phyloP scores from a whole-genome alignment of 805 yeast species.

The Starmerella riodocensis region DNA sequence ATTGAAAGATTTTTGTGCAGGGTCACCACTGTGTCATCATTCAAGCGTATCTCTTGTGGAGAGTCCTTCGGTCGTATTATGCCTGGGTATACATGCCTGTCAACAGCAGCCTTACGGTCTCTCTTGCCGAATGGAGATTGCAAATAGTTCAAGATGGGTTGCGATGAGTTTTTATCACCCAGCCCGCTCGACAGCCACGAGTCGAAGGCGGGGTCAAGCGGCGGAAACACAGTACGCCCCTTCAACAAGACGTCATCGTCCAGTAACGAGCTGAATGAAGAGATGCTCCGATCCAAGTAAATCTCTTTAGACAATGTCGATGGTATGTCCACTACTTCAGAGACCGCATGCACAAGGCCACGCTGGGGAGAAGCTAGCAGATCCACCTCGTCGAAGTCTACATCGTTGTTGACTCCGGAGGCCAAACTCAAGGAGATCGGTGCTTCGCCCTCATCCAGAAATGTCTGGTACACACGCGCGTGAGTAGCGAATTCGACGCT shows the following conservation, averaged over 20 bases:
- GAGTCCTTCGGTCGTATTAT: constrained; percentile 6
- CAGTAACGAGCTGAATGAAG: constrained; percentile 13
- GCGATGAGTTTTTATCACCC: constrained; percentile 3
- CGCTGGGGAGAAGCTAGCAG: constrained; percentile 20
- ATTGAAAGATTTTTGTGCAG: constrained; percentile 7
- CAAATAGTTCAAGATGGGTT: constrained; percentile 16
- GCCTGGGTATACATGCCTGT: constrained; percentile 11
- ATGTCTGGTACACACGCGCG: constrained; percentile 9
- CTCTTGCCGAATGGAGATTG: constrained; percentile 13
- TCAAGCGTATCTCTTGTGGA: constrained; percentile 9
- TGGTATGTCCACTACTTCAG: constrained; percentile 17
- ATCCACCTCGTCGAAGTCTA: constrained; percentile 18
- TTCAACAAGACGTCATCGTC: constrained; percentile 2
- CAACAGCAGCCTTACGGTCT: constrained; percentile 14
- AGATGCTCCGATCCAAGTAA: constrained; percentile 7
- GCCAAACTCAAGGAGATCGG: constrained; percentile 12
- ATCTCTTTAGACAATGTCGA: constrained; percentile 12
- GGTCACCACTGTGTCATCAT: constrained; percentile 15
- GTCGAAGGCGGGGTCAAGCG: constrained; percentile 10
- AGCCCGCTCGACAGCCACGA: constrained; percentile 5
- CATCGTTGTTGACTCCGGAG: constrained; percentile 16
- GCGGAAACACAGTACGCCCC: constrained; percentile 14
- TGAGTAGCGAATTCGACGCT: constrained; percentile 6
- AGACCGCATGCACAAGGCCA: constrained; percentile 22
- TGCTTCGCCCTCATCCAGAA: constrained; percentile 16